Conservation (phyloP, 75 land plant genomes). For the Pseudotsuga menziesii region DNA sequence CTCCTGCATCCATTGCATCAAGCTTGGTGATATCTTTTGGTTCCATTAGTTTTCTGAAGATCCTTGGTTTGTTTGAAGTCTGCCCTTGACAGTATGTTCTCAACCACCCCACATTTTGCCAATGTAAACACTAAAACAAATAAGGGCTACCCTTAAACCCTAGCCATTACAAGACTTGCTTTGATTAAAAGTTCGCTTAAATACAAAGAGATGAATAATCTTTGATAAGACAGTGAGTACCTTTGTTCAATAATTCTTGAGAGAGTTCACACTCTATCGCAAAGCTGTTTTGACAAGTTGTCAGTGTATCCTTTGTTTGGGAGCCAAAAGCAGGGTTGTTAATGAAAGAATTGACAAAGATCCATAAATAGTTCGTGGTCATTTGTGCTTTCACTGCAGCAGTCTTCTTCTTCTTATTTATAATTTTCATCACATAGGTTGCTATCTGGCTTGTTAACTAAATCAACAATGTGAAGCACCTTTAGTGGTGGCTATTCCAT, state of each 20-base stretch:
- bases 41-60: constrained; percentile 91
- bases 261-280: constrained; percentile 86
- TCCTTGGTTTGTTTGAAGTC: constrained; percentile 95
- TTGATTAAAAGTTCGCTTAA: background rate
- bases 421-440: constrained; percentile 45
- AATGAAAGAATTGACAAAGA: constrained; percentile 94
- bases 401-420: constrained; percentile 93
- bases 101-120: constrained; percentile 83
- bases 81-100: constrained; percentile 82
- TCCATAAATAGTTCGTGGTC: constrained; percentile 87
- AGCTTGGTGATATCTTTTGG: constrained; percentile 75
- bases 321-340: constrained; percentile 99
- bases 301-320: constrained; percentile 92
- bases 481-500: constrained; percentile 83
- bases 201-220: background rate
- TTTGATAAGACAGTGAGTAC: constrained; percentile 23
- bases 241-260: constrained; percentile 75
- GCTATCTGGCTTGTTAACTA: constrained; percentile 78
- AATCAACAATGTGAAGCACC: constrained; percentile 92
- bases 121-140: constrained; percentile 32
- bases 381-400: constrained; percentile 70
- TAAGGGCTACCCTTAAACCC: background rate
- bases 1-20: constrained; percentile 96
- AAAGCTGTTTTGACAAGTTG: constrained; percentile 81
- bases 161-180: background rate